These are phyloP conservation scores for Kingdonia uniflora DNA, from an alignment of 164 flowering plant species.

Conservation along the genomic window DNA sequence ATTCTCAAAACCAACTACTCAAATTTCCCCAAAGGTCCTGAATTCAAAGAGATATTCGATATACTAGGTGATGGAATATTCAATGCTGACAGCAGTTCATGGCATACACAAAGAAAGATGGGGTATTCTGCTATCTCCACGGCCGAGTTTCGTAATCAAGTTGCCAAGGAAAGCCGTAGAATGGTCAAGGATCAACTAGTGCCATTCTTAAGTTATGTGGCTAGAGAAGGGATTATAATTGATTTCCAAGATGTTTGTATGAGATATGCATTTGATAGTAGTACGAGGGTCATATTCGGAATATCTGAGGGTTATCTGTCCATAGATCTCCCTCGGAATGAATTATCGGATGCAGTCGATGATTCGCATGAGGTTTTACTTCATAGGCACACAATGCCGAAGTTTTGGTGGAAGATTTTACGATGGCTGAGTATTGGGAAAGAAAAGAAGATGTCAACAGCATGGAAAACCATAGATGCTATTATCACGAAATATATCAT, in stretches of 20 bases:
- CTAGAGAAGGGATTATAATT: constrained; percentile 5
- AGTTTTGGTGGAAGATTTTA: constrained; percentile 26
- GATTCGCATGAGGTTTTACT: constrained; percentile 19
- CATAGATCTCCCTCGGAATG: constrained; percentile 22
- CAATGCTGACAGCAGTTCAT: constrained; percentile 17
- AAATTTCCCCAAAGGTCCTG: constrained; percentile 1
- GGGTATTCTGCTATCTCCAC: constrained; percentile 6
- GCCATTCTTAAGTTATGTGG: constrained; percentile 23
- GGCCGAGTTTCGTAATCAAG: constrained; percentile 6
- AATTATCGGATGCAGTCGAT: constrained; percentile 18
- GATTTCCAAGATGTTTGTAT: constrained; percentile 26
- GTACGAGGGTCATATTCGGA: constrained; percentile 3
- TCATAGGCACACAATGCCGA: constrained; percentile 23
- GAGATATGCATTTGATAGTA: constrained; percentile 18
- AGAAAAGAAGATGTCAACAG: constrained; percentile 24
- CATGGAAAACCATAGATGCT: constrained; percentile 17
- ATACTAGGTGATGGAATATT: constrained; percentile 31
- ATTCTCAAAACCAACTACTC: not conserved
- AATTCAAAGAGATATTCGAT: constrained; percentile 5
- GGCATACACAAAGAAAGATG: constrained; percentile 21
- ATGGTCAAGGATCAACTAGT: constrained; percentile 25
- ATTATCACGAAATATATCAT: no score
- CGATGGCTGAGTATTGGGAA: constrained; percentile 28
- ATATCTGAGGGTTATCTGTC: constrained; percentile 11
- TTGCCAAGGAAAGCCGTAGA: constrained; percentile 6